Base-by-base conservation (phyloP, 2,329 filamentous ascomycete species). In the Sporothrix brasiliensis region DNA sequence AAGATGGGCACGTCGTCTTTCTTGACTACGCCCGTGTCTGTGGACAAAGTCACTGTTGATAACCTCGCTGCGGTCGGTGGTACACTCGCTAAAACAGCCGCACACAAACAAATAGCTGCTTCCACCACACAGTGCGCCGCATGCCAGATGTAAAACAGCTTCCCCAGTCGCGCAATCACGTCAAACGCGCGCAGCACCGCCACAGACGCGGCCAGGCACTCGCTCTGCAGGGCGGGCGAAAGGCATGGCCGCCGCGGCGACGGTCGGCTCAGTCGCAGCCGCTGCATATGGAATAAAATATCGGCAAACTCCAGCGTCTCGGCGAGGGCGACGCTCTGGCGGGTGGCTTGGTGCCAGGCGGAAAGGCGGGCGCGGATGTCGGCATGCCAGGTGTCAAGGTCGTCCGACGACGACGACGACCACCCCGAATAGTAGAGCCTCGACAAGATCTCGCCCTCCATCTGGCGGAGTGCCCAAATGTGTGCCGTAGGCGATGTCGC, bases 61-160 rank as follows among this genome's bases (percentile, higher is more conserved):
- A 30, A 11, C 54, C 54, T 58, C 54, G 6, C 54, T 39, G 2
- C 54, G 30, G 6, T n/a, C 16, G 54, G 3, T 9, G 34, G 34
- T 9, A 6, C 34, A 9, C 34, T 34, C 6, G 34, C 34, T 4
- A 60, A 10, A 21, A 60, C 21, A 9, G n/a, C 30, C 16, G 56
- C 56, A 41, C 30, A 41, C 24, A 68, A 21, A 49, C 67, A 68
- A 2, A 27, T 47, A 1, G 67, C 50, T 21, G 67, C 67, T 41
- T 68, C 67, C n/a, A 58, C 41, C 7, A 68, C 34, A 30, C 67
- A 68, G 14, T 58, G 39, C 21, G 67, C 67, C 2, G 67, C 67
- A 30, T 68, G 50, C 67, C 67, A 68, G 7, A 68, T 68, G 53
- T 68, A 68, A 47, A 68, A 68, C n/a, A 68, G 34, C 53, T 68